These are phyloP conservation scores for Smithsoniella earleae DNA, from an alignment of 163 green algal species.

Conservation along the genomic window DNA sequence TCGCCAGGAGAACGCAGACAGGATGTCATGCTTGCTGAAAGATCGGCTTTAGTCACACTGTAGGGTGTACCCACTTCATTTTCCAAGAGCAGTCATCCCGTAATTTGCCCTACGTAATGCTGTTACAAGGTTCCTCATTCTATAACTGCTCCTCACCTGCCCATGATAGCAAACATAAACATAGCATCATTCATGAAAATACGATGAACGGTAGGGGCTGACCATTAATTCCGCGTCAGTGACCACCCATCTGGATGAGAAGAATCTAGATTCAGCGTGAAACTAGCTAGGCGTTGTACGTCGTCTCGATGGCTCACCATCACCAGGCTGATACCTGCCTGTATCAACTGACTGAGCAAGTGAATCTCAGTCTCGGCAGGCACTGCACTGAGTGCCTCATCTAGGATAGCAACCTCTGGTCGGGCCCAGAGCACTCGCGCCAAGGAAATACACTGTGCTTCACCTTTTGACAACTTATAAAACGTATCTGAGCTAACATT, in stretches of 20 bases:
- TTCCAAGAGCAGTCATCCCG: neutral
- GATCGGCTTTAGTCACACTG: too few species aligned
- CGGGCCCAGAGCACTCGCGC: neutral
- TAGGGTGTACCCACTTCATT: neutral
- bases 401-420: conserved; percentile 17
- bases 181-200: neutral
- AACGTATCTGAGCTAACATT: neutral
- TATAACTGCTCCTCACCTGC: neutral
- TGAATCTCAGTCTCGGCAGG: neutral
- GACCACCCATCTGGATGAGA: neutral
- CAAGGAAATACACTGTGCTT: neutral
- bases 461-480: neutral
- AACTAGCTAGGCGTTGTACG: neutral
- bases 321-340: conserved; percentile 15
- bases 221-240: neutral
- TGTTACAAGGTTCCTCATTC: neutral
- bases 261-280: neutral
- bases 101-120: neutral
- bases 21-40: too few species aligned
- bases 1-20: too few species aligned
- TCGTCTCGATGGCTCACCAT: conserved; percentile 10
- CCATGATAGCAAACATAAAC: neutral
- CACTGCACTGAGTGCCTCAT: conserved; percentile 14
- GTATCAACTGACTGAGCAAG: neutral
- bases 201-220: neutral